Evolutionary conservation across 768 basidiomycete species (phyloP).

Genomic region (Boletus rubroflammeus): DNA sequence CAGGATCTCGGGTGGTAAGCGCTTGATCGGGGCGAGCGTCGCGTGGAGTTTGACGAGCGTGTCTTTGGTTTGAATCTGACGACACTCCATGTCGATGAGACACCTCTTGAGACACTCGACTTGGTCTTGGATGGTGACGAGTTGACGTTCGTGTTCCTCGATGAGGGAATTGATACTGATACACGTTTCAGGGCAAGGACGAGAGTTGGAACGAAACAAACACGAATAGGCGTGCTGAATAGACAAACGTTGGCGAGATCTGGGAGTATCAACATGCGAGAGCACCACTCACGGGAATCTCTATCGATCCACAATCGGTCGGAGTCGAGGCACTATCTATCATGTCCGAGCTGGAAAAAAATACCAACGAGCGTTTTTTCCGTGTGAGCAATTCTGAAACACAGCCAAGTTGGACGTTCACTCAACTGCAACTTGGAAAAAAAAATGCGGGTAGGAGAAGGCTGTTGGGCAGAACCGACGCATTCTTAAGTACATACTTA

Average conservation of each 20-base stretch:
- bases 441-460: background rate
- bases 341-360: constrained; percentile 3
- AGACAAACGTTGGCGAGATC: background rate
- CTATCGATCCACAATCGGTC: background rate
- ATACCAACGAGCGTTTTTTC: background rate
- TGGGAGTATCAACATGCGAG: too few species aligned
- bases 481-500: background rate
- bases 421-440: background rate
- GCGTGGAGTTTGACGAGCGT: constrained; percentile 15
- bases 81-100: constrained; percentile 13
- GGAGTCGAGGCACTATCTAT: background rate
- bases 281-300: constrained; percentile 14
- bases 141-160: constrained; percentile 13
- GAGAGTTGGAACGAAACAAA: constrained; percentile 15
- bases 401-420: background rate
- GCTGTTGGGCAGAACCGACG: background rate
- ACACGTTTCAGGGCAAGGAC: constrained; percentile 9
- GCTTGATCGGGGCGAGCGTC: constrained; percentile 20
- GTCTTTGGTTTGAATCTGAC: constrained; percentile 1
- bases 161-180: constrained; percentile 14
- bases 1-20: constrained; percentile 25
- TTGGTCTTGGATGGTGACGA: constrained; percentile 11
- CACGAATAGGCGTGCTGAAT: constrained; percentile 9
- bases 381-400: background rate
- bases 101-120: constrained; percentile 1